Evolutionary conservation across 805 yeast genomes (phyloP).

Genomic region (Cyberlindnera suaveolens): DNA sequence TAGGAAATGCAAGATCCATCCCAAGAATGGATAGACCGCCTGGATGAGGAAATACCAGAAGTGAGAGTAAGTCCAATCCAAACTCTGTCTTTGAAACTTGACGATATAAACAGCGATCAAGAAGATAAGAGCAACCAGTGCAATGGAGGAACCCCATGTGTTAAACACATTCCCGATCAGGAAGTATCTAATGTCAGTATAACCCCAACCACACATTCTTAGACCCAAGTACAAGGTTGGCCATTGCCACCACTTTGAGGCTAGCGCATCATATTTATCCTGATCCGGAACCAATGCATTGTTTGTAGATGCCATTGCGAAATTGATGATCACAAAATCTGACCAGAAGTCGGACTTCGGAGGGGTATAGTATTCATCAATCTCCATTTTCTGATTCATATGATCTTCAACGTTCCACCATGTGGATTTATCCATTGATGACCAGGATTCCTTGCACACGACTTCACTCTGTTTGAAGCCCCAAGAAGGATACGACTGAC

Average conservation of each 20-base stretch:
- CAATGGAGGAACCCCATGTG: constrained; percentile 65
- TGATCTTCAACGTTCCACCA: constrained; percentile 87
- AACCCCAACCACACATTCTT: constrained; percentile 70
- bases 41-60: constrained; percentile 45
- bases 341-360: constrained; percentile 72
- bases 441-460: constrained; percentile 51
- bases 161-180: constrained; percentile 71
- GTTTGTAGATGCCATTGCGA: constrained; percentile 84
- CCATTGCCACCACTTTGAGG: constrained; percentile 84
- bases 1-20: constrained; percentile 83
- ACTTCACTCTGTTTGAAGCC: constrained; percentile 83
- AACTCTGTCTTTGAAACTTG: constrained; percentile 68
- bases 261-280: constrained; percentile 64
- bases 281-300: constrained; percentile 75
- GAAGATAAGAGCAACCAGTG: constrained; percentile 43
- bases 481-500: constrained; percentile 68
- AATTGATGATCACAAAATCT: constrained; percentile 66
- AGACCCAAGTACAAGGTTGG: constrained; percentile 68
- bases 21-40: constrained; percentile 79
- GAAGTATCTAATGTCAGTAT: constrained; percentile 50
- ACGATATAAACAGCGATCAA: constrained; percentile 33
- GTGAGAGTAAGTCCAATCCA: constrained; percentile 35
- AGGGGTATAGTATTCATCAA: constrained; percentile 40
- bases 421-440: constrained; percentile 66
- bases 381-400: constrained; percentile 50